phyloP scores from a whole-genome alignment of 2,329 filamentous ascomycete species.

The Scedosporium dehoogii region DNA sequence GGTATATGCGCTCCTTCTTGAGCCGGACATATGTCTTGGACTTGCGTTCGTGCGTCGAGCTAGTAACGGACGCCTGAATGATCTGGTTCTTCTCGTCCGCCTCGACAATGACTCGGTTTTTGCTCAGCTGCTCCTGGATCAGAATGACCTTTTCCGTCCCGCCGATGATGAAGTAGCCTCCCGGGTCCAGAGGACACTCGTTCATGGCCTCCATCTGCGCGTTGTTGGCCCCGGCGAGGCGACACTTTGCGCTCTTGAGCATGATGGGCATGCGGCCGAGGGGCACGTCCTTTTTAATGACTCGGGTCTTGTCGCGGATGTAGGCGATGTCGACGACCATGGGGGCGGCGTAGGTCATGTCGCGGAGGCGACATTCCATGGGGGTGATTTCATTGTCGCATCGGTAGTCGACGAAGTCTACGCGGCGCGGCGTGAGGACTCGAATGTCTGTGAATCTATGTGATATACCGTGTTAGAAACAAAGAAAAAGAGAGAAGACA shows the following conservation, averaged over 20 bases:
- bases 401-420: constrained; percentile 63
- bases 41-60: constrained; percentile 94
- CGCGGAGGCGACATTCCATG: constrained; percentile 90
- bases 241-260: constrained; percentile 91
- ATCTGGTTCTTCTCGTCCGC: constrained; percentile 84
- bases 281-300: constrained; percentile 65
- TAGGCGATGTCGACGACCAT: constrained; percentile 91
- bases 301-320: constrained; percentile 66
- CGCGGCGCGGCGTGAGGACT: constrained; percentile 69
- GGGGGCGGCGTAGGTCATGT: constrained; percentile 96
- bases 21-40: constrained; percentile 94
- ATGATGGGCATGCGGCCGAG: constrained; percentile 94
- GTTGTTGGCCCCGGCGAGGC: constrained; percentile 73
- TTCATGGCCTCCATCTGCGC: constrained; percentile 84
- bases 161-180: constrained; percentile 95
- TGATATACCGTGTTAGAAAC: not conserved
- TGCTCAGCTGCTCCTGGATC: constrained; percentile 96
- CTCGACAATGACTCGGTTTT: constrained; percentile 97
- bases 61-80: constrained; percentile 91
- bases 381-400: constrained; percentile 72
- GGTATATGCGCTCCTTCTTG: constrained; percentile 83
- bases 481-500: not conserved
- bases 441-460: constrained; percentile 72
- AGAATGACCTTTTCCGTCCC: constrained; percentile 98
- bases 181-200: constrained; percentile 91